Conservation (phyloP, 495 filamentous ascomycete species). For the Tuber borchii region DNA sequence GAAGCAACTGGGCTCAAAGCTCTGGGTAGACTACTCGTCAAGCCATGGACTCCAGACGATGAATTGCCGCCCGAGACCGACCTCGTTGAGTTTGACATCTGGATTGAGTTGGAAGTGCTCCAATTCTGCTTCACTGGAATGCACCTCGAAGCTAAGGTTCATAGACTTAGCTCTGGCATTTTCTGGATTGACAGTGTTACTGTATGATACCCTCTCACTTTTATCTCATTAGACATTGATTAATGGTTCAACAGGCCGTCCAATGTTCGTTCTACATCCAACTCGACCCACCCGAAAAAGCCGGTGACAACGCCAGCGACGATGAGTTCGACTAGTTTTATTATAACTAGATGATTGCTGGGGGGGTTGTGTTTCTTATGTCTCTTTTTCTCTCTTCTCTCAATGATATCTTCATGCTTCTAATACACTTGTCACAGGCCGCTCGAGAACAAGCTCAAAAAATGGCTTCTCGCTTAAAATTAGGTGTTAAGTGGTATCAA, state of each 20-base stretch:
- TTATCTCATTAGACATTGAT: conserved; percentile 2
- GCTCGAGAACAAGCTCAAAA: neutral
- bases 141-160: conserved; percentile 64
- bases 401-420: neutral
- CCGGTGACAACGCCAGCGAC: conserved; percentile 11
- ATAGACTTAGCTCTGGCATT: conserved; percentile 57
- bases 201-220: conserved; percentile 19
- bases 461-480: neutral
- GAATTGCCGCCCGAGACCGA: conserved; percentile 24
- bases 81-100: conserved; percentile 53
- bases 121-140: conserved; percentile 61
- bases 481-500: neutral
- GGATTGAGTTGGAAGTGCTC: conserved; percentile 62
- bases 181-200: conserved; percentile 48
- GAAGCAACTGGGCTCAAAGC: conserved; percentile 37
- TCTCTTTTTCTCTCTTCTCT: conserved; percentile 1
- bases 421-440: neutral
- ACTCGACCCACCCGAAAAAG: conserved; percentile 27
- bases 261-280: conserved; percentile 33
- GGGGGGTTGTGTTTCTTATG: neutral
- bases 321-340: conserved; percentile 28
- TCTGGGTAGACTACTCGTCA: conserved; percentile 45
- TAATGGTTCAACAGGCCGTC: conserved; percentile 21
- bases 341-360: neutral
- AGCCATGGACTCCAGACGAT: conserved; percentile 43